Conservation (phyloP, 2,329 filamentous ascomycete genomes). For the Ascochyta pisi region DNA sequence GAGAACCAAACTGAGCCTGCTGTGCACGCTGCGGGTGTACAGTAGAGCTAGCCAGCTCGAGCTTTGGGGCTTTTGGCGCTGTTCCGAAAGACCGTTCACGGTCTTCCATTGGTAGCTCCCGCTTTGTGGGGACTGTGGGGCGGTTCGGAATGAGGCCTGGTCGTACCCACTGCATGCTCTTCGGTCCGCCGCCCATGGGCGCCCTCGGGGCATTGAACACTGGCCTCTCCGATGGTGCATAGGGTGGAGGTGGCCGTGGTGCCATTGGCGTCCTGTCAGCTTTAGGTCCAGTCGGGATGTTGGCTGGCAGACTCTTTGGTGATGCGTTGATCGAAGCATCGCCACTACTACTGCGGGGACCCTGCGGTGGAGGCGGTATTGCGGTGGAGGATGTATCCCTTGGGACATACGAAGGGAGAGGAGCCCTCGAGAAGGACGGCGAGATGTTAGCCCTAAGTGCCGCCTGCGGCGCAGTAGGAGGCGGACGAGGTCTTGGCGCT, state of each 20-base stretch:
- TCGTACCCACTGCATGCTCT: slow-evolving; percentile 53
- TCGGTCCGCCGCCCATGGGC: slow-evolving; percentile 43
- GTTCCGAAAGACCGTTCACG: slow-evolving; percentile 46
- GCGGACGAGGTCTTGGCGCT: slow-evolving; percentile 34
- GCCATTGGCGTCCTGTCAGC: slow-evolving; percentile 43
- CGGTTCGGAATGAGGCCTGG: slow-evolving; percentile 48
- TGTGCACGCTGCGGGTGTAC: slow-evolving; percentile 31
- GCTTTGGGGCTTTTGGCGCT: slow-evolving; percentile 43
- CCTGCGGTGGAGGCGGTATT: slow-evolving; percentile 29
- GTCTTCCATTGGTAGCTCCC: slow-evolving; percentile 54
- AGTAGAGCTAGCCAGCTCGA: slow-evolving; percentile 31
- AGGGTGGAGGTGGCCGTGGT: slow-evolving; percentile 40
- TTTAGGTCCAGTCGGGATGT: slow-evolving; percentile 52
- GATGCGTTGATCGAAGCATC: slow-evolving; percentile 41
- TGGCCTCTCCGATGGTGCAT: slow-evolving; percentile 38
- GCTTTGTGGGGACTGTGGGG: slow-evolving; percentile 52
- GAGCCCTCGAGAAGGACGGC: slow-evolving; percentile 41
- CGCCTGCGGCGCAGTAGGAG: slow-evolving; percentile 46
- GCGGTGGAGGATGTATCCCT: slow-evolving; percentile 40
- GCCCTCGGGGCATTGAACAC: slow-evolving; percentile 38
- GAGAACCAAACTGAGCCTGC: slow-evolving; percentile 34
- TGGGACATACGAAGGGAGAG: slow-evolving; percentile 31
- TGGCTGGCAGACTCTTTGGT: slow-evolving; percentile 44
- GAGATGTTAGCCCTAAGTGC: slow-evolving; percentile 40
- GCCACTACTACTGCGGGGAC: slow-evolving; percentile 33